Evolutionary conservation across 257 asterid species (phyloP), one percentile per base, ranked within the genome.

Genomic region (Petunia axillaris): DNA sequence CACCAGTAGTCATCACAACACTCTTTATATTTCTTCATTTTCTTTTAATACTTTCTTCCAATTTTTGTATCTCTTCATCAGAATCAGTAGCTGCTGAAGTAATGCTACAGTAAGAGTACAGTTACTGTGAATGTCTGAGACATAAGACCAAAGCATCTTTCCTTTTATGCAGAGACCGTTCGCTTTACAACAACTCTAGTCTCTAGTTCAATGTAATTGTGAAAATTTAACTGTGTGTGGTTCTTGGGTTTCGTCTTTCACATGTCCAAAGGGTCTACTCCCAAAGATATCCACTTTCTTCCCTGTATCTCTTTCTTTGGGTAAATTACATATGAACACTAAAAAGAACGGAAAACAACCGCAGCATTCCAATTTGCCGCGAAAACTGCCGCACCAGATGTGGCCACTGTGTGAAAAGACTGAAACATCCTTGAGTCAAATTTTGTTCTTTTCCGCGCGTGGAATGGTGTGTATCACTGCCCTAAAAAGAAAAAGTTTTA

Each of bases 51-150:
- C 6, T 59, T 37, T 60, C 46, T 25, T 60, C 59, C 52, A 1
- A 60, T 62, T 60, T 60, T 43, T 78, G 54, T 35, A 16, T 35
- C 25, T 62, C 36, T 39, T 82, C 88, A 86, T 88, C 82, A 89
- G 85, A 91, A 90, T 91, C 92, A 85, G 88, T 86, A 87, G 79
- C 13, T 16, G 80, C 37, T 48, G 77, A 48, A 11, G 60, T 4
- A 71, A 73, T 6, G 35, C 13, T 25, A 54, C 78, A 79, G 65
- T 16, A 77, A 40, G n/a, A 53, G 76, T 11, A 38, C 52, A 52
- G 39, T 38, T 68, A 41, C 60, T 64, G 73, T 53, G 50, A 36
- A 38, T 39, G 58, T 64, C 71, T 46, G 64, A 8, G 38, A 44
- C 52, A 55, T 11, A 55, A 53, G 13, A 64, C 16, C 46, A 70